Conservation (phyloP, 306 rosid genomes). For the Hippophae gyantsensis region DNA sequence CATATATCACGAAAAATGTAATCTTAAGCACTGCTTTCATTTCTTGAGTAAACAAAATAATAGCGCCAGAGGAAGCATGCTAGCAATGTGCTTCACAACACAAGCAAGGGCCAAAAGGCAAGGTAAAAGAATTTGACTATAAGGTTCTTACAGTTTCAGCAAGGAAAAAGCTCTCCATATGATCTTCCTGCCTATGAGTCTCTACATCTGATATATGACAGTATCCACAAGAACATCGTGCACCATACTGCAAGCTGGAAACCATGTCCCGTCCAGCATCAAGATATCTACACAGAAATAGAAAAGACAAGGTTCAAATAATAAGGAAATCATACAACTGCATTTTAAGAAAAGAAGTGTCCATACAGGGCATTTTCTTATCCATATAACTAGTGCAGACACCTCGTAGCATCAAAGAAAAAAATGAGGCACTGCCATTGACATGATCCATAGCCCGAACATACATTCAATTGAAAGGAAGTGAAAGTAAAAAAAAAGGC, state of each 20-base stretch:
- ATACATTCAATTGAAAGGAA: too few relatives aligned
- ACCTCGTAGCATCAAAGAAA: not conserved
- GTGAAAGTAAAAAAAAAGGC: too few relatives aligned
- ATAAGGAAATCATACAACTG: not conserved
- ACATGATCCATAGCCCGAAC: not conserved
- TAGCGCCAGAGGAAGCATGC: too few relatives aligned
- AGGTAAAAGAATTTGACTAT: not conserved
- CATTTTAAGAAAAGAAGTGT: not conserved
- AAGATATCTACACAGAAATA: conserved; percentile 60
- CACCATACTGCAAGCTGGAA: conserved; percentile 80
- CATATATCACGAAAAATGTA: too few relatives aligned
- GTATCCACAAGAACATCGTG: conserved; percentile 90
- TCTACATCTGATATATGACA: conserved; percentile 97
- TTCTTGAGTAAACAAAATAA: too few relatives aligned
- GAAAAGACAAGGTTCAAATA: conserved; percentile 9
- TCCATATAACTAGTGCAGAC: not conserved
- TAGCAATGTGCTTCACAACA: conserved; percentile 4
- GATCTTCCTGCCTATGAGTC: conserved; percentile 81
- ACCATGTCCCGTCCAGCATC: conserved; percentile 92
- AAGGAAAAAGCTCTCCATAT: conserved; percentile 96
- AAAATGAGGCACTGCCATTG: not conserved
- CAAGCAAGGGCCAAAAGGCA: conserved; percentile 2
- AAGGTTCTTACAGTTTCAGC: conserved; percentile 75
- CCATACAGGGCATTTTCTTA: not conserved
- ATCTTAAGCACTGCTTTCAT: too few relatives aligned